phyloP scores from a whole-genome alignment of 2,329 filamentous ascomycete genomes.

The Claviceps sp. region DNA sequence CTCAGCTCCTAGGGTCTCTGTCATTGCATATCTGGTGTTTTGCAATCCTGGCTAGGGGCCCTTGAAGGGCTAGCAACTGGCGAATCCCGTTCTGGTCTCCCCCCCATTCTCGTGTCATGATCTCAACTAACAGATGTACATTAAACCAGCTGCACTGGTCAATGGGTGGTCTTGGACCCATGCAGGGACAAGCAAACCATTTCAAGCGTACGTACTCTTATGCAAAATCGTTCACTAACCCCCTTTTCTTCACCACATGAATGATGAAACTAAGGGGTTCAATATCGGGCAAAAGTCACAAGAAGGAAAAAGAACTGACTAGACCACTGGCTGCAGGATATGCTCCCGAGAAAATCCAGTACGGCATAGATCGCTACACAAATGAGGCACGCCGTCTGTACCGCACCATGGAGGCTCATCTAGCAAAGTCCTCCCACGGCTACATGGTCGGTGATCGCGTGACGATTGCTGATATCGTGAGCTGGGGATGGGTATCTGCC shows the following conservation, averaged over 20 bases:
- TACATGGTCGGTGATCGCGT: conserved; percentile 54
- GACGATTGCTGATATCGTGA: conserved; percentile 67
- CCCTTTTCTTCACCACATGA: not conserved
- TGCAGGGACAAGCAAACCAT: conserved; percentile 74
- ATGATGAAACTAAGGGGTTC: not conserved
- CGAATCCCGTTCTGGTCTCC: too few species aligned
- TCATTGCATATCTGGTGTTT: too few species aligned
- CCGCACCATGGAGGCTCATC: conserved; percentile 59
- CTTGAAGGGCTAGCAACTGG: too few species aligned
- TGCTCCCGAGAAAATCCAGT: conserved; percentile 68
- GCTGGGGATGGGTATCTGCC: conserved; percentile 62
- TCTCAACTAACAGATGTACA: not conserved
- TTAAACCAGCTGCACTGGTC: conserved; percentile 47
- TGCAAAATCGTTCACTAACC: too few species aligned
- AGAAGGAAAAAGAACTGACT: not conserved
- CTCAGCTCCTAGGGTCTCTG: too few species aligned
- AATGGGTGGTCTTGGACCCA: conserved; percentile 68
- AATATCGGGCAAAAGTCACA: too few species aligned
- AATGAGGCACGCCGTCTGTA: conserved; percentile 80
- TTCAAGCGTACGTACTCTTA: conserved; percentile 43
- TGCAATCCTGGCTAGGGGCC: too few species aligned
- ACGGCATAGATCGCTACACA: conserved; percentile 68
- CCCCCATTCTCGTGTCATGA: too few species aligned
- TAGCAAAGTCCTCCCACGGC: conserved; percentile 41
- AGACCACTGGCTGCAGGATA: conserved; percentile 34